phyloP scores from a whole-genome alignment of 345 rosid species.

The Citropsis articulata region DNA sequence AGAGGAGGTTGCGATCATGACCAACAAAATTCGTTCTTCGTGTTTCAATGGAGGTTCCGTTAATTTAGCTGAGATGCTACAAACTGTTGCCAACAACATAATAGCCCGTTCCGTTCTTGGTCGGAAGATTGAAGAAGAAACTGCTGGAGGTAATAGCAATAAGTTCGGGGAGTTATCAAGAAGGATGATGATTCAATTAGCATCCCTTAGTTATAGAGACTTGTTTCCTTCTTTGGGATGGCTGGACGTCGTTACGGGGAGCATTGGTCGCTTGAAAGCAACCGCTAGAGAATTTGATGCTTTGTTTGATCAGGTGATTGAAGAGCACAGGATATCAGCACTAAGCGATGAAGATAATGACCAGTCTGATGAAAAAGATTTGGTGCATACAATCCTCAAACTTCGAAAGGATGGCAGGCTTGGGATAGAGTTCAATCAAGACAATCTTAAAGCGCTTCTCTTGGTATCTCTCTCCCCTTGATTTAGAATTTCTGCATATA shows the following conservation, averaged over 20 bases:
- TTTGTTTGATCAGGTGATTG: slow-evolving; percentile 24
- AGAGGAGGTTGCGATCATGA: slow-evolving; percentile 19
- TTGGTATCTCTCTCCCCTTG: slow-evolving; percentile 14
- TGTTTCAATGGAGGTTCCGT: neutral
- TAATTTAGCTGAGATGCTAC: slow-evolving; percentile 10
- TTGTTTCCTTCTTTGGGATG: slow-evolving; percentile 18
- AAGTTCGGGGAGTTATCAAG: slow-evolving; percentile 13
- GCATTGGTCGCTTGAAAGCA: neutral
- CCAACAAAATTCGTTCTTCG: slow-evolving; percentile 5
- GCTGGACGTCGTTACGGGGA: slow-evolving; percentile 22
- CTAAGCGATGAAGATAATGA: neutral
- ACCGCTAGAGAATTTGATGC: slow-evolving; percentile 14
- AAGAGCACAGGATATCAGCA: neutral
- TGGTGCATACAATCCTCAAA: slow-evolving; percentile 22
- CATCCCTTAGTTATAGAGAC: slow-evolving; percentile 15
- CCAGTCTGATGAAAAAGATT: slow-evolving; percentile 17
- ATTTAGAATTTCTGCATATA: no score
- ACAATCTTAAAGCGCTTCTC: slow-evolving; percentile 32
- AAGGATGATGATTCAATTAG: neutral
- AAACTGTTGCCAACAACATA: slow-evolving; percentile 8
- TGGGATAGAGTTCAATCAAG: slow-evolving; percentile 9
- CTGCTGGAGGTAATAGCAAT: neutral
- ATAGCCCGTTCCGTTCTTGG: slow-evolving; percentile 17
- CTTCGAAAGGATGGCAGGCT: slow-evolving; percentile 20
- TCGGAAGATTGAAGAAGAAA: slow-evolving; percentile 12